Conservation (phyloP, 2,329 filamentous ascomycete genomes). For the Pseudogymnoascus sp. region DNA sequence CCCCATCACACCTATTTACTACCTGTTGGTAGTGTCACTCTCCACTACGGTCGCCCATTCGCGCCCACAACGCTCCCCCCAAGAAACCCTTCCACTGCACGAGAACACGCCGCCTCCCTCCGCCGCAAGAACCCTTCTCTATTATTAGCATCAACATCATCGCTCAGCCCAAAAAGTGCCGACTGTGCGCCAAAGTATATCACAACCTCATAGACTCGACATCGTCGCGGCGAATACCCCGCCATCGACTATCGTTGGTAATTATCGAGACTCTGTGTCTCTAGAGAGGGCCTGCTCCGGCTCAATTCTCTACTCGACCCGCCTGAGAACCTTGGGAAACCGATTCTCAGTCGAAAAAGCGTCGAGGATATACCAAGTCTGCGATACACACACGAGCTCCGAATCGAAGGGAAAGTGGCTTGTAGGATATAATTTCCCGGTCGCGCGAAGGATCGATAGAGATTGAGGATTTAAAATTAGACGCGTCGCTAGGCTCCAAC, state of each 20-base stretch:
- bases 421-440: conserved; percentile 4
- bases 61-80: background rate
- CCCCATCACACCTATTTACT: background rate
- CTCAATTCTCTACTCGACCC: conserved; percentile 6
- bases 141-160: conserved; percentile 11
- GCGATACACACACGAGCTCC: background rate
- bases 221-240: conserved; percentile 4
- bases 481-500: background rate
- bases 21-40: background rate
- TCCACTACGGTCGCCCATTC: background rate
- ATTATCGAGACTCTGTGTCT: conserved; percentile 4
- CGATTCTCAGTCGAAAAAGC: background rate
- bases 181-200: conserved; percentile 4
- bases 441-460: conserved; percentile 7
- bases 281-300: conserved; percentile 1
- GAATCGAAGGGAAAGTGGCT: background rate
- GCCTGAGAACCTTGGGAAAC: conserved; percentile 5
- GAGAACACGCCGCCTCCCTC: conserved; percentile 7
- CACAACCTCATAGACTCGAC: conserved; percentile 5
- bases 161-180: conserved; percentile 6
- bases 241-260: conserved; percentile 1
- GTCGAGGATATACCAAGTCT: conserved; percentile 7
- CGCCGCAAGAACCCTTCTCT: conserved; percentile 10
- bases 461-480: background rate
- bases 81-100: conserved; percentile 4